Conservation (phyloP, 495 filamentous ascomycete species). For the Hypoxylon fuscum region DNA sequence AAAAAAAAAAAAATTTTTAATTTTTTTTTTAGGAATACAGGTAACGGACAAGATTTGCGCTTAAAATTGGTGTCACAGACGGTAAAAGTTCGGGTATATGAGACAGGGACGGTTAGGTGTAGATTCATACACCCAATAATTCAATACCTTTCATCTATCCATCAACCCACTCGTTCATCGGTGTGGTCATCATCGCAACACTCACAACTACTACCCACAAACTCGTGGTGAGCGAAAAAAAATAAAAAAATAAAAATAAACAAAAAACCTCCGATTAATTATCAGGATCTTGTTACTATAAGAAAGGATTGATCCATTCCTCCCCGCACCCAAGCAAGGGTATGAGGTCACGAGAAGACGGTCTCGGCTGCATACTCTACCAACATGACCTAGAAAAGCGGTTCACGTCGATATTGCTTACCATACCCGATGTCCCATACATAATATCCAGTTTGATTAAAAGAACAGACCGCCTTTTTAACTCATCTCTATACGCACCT, state of each 20-base stretch:
- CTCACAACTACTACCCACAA: neutral
- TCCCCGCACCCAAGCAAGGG: slow-evolving; percentile 7
- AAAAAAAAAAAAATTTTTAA: too few relatives aligned
- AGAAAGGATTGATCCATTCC: neutral
- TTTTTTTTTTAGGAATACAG: too few relatives aligned
- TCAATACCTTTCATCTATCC: neutral
- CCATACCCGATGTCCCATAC: slow-evolving; percentile 12
- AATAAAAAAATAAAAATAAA: slow-evolving; percentile 2
- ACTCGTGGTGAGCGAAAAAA: slow-evolving; percentile 8
- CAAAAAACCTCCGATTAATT: slow-evolving; percentile 15
- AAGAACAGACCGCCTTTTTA: slow-evolving; percentile 31
- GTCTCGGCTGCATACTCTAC: slow-evolving; percentile 12
- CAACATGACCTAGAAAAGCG: slow-evolving; percentile 18
- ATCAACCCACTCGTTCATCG: neutral
- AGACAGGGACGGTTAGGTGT: too few relatives aligned
- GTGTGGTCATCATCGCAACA: slow-evolving; percentile 14
- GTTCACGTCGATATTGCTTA: slow-evolving; percentile 24
- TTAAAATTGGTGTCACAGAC: too few relatives aligned
- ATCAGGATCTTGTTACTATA: slow-evolving; percentile 5
- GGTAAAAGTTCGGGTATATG: neutral
- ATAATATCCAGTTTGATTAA: slow-evolving; percentile 29
- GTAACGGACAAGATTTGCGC: neutral
- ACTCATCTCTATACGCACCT: neutral
- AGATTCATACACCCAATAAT: neutral
- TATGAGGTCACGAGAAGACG: slow-evolving; percentile 12